phyloP scores from a whole-genome alignment of 257 asterid species.

The Eucommia ulmoides region DNA sequence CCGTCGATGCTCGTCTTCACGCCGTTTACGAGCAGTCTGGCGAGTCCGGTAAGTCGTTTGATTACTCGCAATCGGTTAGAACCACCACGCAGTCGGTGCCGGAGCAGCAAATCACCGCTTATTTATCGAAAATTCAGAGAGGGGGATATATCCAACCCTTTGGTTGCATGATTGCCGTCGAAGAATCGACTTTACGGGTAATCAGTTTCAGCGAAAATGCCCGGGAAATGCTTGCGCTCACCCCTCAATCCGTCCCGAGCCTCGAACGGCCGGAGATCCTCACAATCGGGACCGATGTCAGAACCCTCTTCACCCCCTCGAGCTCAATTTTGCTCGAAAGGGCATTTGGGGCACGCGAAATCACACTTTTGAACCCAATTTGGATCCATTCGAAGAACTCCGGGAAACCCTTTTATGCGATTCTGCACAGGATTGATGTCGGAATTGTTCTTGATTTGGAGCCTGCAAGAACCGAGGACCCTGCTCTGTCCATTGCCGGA shows the following conservation, averaged over 20 bases:
- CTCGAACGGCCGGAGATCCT: constrained; percentile 41
- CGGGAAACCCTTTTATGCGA: constrained; percentile 71
- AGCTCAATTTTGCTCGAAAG: constrained; percentile 48
- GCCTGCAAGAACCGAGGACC: constrained; percentile 72
- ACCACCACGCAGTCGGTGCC: constrained; percentile 31
- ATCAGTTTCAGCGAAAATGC: constrained; percentile 62
- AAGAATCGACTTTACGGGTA: constrained; percentile 40
- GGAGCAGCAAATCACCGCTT: constrained; percentile 58
- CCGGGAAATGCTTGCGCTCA: constrained; percentile 47
- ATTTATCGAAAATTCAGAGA: constrained; percentile 65
- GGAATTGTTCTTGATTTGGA: constrained; percentile 80
- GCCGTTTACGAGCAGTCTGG: constrained; percentile 85
- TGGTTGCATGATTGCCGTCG: constrained; percentile 75
- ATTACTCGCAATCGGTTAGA: constrained; percentile 52
- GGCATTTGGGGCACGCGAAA: constrained; percentile 66
- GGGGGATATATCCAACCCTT: constrained; percentile 73
- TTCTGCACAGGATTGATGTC: constrained; percentile 75
- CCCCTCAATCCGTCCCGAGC: constrained; percentile 63
- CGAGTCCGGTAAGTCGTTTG: constrained; percentile 67
- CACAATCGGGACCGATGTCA: constrained; percentile 51
- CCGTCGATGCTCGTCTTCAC: constrained; percentile 67
- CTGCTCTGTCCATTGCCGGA: constrained; percentile 73
- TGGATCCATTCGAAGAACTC: constrained; percentile 61
- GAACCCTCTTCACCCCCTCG: constrained; percentile 55
- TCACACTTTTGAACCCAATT: constrained; percentile 59